Evolutionary conservation across 257 asterid species (phyloP).

Genomic region (Gentiana macrophylla): DNA sequence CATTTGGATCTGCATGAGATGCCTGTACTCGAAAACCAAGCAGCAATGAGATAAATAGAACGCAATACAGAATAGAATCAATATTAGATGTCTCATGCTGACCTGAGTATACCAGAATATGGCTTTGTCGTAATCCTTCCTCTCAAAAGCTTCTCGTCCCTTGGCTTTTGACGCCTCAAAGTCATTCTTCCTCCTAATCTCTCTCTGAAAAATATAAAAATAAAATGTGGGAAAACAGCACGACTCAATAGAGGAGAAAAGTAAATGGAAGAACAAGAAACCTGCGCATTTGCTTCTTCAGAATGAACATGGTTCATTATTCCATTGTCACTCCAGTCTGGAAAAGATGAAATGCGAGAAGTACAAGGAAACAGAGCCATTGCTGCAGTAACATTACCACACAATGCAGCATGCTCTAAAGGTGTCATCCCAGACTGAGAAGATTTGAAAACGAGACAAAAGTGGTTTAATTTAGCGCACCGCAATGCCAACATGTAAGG

Average conservation of each 20-base stretch:
- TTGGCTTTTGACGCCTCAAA: not conserved
- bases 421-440: conserved; percentile 9
- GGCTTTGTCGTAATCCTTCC: conserved; percentile 15
- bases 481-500: too few species aligned
- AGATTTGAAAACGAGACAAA: too few species aligned
- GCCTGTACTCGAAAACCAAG: conserved; percentile 3
- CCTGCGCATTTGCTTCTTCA: conserved; percentile 15
- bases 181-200: not conserved
- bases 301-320: conserved; percentile 8
- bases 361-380: conserved; percentile 25
- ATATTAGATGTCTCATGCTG: too few species aligned
- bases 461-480: too few species aligned
- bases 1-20: conserved; percentile 1
- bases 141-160: conserved; percentile 11
- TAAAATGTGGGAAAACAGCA: not conserved
- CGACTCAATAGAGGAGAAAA: too few species aligned
- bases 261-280: not conserved
- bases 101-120: conserved; percentile 23
- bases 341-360: conserved; percentile 9
- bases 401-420: conserved; percentile 4
- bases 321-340: conserved; percentile 24
- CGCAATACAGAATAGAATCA: too few species aligned
- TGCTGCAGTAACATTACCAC: not conserved
- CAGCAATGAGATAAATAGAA: too few species aligned
- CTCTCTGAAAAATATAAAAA: conserved; percentile 11